Conservation (phyloP, 768 basidiomycete species). For the Vishniacozyma victoriae region DNA sequence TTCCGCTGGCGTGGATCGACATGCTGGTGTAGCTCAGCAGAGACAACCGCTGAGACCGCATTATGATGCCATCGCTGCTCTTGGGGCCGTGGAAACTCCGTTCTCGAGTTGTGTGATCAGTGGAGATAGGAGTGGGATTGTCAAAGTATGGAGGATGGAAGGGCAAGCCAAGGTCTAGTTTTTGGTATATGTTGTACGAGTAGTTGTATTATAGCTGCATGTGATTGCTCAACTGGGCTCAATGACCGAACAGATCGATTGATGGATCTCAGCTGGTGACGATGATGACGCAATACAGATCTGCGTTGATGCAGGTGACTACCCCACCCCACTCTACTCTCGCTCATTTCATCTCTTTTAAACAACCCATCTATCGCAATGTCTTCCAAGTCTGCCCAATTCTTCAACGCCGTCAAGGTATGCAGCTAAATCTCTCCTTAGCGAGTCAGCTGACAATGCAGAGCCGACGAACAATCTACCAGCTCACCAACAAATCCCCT, state of each 20-base stretch:
- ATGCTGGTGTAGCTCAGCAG: slow-evolving; percentile 68
- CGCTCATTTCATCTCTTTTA: no score
- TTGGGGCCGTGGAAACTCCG: slow-evolving; percentile 83
- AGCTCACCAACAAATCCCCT: slow-evolving; percentile 34
- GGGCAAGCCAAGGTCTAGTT: not conserved
- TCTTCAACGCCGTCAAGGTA: not conserved
- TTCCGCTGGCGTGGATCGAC: slow-evolving; percentile 54
- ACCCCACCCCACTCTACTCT: no score
- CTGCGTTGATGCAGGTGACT: no score
- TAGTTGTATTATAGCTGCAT: no score
- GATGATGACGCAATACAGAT: no score
- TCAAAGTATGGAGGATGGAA: slow-evolving; percentile 66
- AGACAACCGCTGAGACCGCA: slow-evolving; percentile 79
- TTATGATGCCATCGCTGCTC: slow-evolving; percentile 79
- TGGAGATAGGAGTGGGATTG: slow-evolving; percentile 78
- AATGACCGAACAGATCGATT: no score
- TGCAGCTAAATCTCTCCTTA: no score
- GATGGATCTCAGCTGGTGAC: no score
- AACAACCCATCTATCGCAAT: no score
- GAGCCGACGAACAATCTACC: slow-evolving; percentile 46
- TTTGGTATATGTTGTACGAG: not conserved
- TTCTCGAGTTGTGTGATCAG: slow-evolving; percentile 89
- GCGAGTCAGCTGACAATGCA: no score
- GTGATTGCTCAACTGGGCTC: no score
- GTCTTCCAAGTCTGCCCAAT: not conserved